Percentiles rank a stretch among this genome's conserved stretches.
Conservation (phyloP, 768 basidiomycete species). For the Lactarius deliciosus region DNA sequence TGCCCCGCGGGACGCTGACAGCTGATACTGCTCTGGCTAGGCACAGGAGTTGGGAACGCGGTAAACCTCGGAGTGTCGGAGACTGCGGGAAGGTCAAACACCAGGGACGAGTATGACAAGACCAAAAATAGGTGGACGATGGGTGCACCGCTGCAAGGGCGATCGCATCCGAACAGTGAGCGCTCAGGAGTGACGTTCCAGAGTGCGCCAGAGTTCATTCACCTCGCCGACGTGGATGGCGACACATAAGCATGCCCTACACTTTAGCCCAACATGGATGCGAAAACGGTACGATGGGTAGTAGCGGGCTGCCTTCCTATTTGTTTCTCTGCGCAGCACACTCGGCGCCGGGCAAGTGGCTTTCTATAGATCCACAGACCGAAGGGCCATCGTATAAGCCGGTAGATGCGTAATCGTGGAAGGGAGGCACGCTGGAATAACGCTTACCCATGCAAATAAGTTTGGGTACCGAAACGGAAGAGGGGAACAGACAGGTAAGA, state of each 20-base stretch:
- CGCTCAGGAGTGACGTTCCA: slow-evolving; percentile 46
- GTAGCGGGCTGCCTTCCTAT: slow-evolving; percentile 53
- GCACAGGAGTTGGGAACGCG: background rate
- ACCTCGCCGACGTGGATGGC: slow-evolving; percentile 72
- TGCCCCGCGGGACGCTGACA: slow-evolving; percentile 47
- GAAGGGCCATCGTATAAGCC: slow-evolving; percentile 57
- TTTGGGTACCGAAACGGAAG: background rate
- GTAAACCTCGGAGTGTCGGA: slow-evolving; percentile 70
- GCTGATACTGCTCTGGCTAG: background rate
- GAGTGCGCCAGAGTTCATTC: slow-evolving; percentile 63
- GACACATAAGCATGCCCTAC: background rate
- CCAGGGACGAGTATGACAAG: slow-evolving; percentile 43
- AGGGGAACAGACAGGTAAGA: slow-evolving; percentile 37
- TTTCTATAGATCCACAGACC: slow-evolving; percentile 69
- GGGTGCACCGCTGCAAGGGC: slow-evolving; percentile 56
- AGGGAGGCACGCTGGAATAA: slow-evolving; percentile 47
- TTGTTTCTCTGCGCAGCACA: slow-evolving; percentile 58
- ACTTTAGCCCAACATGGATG: background rate
- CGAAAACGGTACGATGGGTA: slow-evolving; percentile 60
- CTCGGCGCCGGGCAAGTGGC: slow-evolving; percentile 50
- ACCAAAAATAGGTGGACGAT: slow-evolving; percentile 60
- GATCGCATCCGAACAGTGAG: slow-evolving; percentile 48
- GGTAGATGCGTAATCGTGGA: slow-evolving; percentile 54
- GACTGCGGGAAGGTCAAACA: slow-evolving; percentile 38
- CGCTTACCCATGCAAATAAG: slow-evolving; percentile 42